Evolutionary conservation across 306 rosid species (phyloP), one percentile per base, ranked within the genome.

Genomic region (Senna tora): DNA sequence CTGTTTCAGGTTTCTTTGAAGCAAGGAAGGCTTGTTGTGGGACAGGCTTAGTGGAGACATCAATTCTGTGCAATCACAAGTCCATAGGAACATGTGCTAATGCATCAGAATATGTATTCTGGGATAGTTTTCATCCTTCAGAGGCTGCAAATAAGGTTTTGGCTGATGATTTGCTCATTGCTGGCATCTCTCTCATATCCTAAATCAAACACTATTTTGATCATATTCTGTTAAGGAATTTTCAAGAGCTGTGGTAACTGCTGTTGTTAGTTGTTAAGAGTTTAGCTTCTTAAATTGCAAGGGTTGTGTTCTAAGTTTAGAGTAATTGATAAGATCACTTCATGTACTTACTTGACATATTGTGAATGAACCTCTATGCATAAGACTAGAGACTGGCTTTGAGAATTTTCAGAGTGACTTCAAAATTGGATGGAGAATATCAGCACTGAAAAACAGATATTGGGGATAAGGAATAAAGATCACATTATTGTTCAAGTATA

Each of bases 61-160:
- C 96, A 63, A 61, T 87, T 55, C 56, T 92, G 59, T 92, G 97
- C 87, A 89, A 92, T 60, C 39, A 79, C 16, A 12, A 75, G n/a
- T 87, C 94, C 9, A 9, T 79, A 10, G 92, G 92, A 45, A 92
- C 97, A 11, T 89, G 97, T 63, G 84, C 81, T 1, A 92, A 92
- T 84, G 97, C 97, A 62, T 65, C 90, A n/a, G 76, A 78, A 33
- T 89, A 89, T 69, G 92, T 92, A 10, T 92, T 92, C 78, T 92
- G 96, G 97, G 97, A 92, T 77, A 84, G 88, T 63, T 80, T 89
- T 84, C 96, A 92, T 81, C 96, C 96, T n/a, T 74, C 97, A 1
- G 96, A 89, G 19, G 94, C 96, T 11, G 86, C 96, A 71, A 92
- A 92, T 83, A 69, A 72, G 58, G 13, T 85, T 77, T 60, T 92